A percentile compares a stretch with the other conserved stretches of the same genome.
Evolutionary conservation across 1,284 basidiomycete species (phyloP).

Genomic region (Sporisorium sorghi): DNA sequence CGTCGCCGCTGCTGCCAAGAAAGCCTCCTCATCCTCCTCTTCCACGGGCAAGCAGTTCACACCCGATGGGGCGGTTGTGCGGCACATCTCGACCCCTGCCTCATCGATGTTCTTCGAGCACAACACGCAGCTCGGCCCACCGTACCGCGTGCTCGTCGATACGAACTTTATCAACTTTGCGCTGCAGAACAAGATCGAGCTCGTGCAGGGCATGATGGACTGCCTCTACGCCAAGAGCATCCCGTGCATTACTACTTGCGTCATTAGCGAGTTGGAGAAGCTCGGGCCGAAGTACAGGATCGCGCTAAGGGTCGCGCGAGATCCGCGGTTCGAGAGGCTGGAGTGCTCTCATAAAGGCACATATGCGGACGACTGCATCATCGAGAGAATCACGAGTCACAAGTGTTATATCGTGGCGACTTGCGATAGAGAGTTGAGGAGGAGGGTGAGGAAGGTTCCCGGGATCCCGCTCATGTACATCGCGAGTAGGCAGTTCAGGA

Average conservation of each 20-base stretch:
- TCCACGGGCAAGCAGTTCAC: constrained; percentile 15
- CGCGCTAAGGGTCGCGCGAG: constrained; percentile 93
- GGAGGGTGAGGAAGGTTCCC: constrained; percentile 83
- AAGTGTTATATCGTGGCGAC: constrained; percentile 98
- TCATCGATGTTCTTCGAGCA: constrained; percentile 94
- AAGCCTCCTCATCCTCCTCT: constrained; percentile 3
- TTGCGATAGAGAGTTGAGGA: constrained; percentile 92
- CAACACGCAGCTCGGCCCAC: constrained; percentile 94
- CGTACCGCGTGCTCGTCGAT: constrained; percentile 96
- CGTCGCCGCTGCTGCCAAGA: constrained; percentile 69
- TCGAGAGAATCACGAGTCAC: constrained; percentile 92
- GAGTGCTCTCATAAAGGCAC: constrained; percentile 92
- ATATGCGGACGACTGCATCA: constrained; percentile 98
- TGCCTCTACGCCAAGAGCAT: constrained; percentile 99
- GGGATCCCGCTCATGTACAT: constrained; percentile 69
- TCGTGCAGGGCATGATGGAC: constrained; percentile 99
- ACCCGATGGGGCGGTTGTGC: constrained; percentile 46
- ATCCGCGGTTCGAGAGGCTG: constrained; percentile 94
- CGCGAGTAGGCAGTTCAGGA: constrained; percentile 60
- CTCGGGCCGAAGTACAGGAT: constrained; percentile 94
- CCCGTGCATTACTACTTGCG: constrained; percentile 97
- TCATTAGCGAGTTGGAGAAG: constrained; percentile 97
- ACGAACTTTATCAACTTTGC: constrained; percentile 99
- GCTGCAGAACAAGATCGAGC: constrained; percentile 96
- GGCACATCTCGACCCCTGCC: constrained; percentile 70